Evolutionary conservation across 768 basidiomycete species (phyloP), one percentile per base, ranked within the genome.

Genomic region (Strobilomyces echinocephalus): DNA sequence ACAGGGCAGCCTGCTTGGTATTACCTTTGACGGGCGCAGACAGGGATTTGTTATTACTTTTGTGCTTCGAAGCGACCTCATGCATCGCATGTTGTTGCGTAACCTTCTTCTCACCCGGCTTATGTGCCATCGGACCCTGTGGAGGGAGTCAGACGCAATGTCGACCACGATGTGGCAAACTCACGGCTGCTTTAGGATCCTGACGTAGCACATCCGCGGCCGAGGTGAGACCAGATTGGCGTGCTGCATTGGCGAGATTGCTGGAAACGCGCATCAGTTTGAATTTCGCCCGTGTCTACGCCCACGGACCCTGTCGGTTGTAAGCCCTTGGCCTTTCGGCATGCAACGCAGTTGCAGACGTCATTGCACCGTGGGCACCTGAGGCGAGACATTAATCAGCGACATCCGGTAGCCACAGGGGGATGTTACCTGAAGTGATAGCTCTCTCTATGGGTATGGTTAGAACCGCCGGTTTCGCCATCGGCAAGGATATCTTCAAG

Each of bases 291-390:
- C 38, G 40, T 24, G 45, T 36, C 10, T 38, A 30, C 39, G 14
- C 30, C 21, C 16, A 66, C 79, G 18, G 58, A 86, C 86, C 84
- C 84, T 28, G 76, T 76, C 0, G 83, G 76, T 48, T 76, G 75
- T 30, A 85, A 70, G 20, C 85, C 86, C 63, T 81, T 75, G 15
- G 77, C 72, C 67, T 84, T 87, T 53, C 82, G 77, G 68, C 88
- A 91, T 5, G 64, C 66, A 39, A 76, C 73, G 57, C 88, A 91
- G 64, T 83, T 87, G 69, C 88, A 91, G 10, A 74, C 69, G 58
- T 78, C 81, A 47, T 77, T 71, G 54, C 88, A 91, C 59, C 76
- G 79, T 5, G 86, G 86, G 58, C 88, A 91, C 64, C 87, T 90
- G 57, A 26, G 47, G 44, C 47, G 46, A 54, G 59, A 51, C 20